Conservation (phyloP, 1,139 yeast genomes). For the Geotrichum restrictum region DNA sequence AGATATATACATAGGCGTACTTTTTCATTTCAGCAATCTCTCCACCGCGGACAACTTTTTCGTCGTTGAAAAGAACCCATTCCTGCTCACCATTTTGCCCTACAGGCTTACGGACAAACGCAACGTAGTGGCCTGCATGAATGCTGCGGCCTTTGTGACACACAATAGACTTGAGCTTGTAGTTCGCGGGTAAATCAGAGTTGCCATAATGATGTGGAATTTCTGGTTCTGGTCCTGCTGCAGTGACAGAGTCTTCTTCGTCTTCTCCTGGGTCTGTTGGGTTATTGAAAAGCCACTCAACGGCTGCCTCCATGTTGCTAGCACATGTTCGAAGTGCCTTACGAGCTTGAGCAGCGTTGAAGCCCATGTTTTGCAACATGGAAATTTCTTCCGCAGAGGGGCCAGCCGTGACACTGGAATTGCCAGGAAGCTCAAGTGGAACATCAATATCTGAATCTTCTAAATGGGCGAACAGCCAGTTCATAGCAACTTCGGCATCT, state of each 20-base stretch:
- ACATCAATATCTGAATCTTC: slow-evolving; percentile 77
- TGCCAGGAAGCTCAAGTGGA: slow-evolving; percentile 42
- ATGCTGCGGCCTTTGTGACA: slow-evolving; percentile 95
- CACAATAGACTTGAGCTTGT: slow-evolving; percentile 63
- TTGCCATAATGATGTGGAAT: slow-evolving; percentile 26
- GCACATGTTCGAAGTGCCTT: slow-evolving; percentile 59
- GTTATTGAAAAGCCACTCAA: slow-evolving; percentile 82
- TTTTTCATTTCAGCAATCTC: slow-evolving; percentile 57
- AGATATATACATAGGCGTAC: slow-evolving; percentile 47
- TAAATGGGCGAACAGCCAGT: slow-evolving; percentile 86
- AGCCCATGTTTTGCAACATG: slow-evolving; percentile 73
- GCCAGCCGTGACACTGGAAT: slow-evolving; percentile 19
- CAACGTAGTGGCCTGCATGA: slow-evolving; percentile 95
- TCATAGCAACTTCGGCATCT: slow-evolving; percentile 74
- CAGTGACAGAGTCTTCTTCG: slow-evolving; percentile 26
- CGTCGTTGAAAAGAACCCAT: slow-evolving; percentile 92
- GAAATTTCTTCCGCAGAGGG: slow-evolving; percentile 44
- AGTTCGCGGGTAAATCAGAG: slow-evolving; percentile 40
- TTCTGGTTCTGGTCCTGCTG: slow-evolving; percentile 22
- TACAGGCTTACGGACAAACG: slow-evolving; percentile 53
- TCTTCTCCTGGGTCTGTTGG: slow-evolving; percentile 61
- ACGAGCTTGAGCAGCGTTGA: slow-evolving; percentile 54
- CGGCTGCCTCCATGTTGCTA: slow-evolving; percentile 67
- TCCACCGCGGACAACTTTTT: slow-evolving; percentile 75
- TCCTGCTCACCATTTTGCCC: slow-evolving; percentile 36